Conservation (phyloP, 2,329 filamentous ascomycete species). For the Beauveria sp. region DNA sequence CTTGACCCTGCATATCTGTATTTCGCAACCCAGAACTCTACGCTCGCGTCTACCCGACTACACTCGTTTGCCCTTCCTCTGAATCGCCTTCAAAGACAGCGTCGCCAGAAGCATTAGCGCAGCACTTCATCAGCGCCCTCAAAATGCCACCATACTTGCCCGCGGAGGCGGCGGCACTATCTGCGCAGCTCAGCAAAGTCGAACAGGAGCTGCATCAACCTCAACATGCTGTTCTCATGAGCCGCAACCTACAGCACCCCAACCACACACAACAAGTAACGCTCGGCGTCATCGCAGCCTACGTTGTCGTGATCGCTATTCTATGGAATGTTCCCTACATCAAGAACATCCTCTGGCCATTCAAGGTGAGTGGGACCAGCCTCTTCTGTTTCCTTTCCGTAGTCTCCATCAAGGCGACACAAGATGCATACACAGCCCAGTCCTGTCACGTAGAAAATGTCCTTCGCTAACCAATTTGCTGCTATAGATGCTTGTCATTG, state of each 20-base stretch:
- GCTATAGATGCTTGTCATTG: conserved; percentile 68
- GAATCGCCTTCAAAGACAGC: not conserved
- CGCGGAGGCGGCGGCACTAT: not conserved
- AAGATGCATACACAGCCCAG: not conserved
- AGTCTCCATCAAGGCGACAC: not conserved
- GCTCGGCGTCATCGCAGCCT: conserved; percentile 61
- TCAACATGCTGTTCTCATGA: conserved; percentile 25
- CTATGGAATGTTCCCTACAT: conserved; percentile 75
- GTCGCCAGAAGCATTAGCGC: not conserved
- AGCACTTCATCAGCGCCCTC: not conserved
- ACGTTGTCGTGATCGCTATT: conserved; percentile 65
- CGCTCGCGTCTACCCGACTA: not conserved
- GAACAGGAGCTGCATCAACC: not conserved
- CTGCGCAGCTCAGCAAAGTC: not conserved
- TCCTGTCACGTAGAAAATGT: not conserved
- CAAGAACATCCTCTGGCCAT: conserved; percentile 69
- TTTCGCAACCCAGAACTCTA: not conserved
- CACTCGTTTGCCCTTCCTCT: not conserved
- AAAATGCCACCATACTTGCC: not conserved
- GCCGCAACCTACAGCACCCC: conserved; percentile 48
- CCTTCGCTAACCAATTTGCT: not conserved
- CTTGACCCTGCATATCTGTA: not conserved
- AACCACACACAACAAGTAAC: conserved; percentile 65
- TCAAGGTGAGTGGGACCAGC: conserved; percentile 51
- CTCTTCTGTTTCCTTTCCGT: too few relatives aligned